Percentiles rank a stretch among this genome's conserved stretches.
These are phyloP conservation scores for Ettlia oleoabundans DNA, from an alignment of 139 green algal genomes.

Conservation along the genomic window DNA sequence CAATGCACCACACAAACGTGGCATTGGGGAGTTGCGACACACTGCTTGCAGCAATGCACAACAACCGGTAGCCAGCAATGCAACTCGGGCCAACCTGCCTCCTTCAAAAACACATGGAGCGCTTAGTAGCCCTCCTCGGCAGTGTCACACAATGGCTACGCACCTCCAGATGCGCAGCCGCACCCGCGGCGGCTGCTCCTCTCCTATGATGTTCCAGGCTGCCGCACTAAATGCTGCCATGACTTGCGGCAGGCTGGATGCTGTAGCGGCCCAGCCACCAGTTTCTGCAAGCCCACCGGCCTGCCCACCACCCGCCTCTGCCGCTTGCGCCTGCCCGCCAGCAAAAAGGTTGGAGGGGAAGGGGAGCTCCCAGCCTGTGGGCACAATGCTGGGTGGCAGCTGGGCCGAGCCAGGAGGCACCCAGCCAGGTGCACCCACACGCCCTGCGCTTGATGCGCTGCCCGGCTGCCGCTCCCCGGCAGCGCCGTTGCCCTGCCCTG, in stretches of 20 bases:
- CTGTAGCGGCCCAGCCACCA: neutral
- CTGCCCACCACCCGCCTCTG: neutral
- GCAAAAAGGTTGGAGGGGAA: slow-evolving; percentile 37
- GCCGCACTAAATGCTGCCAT: slow-evolving; percentile 54
- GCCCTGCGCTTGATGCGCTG: neutral
- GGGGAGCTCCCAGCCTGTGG: slow-evolving; percentile 70
- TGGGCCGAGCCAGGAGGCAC: slow-evolving; percentile 27
- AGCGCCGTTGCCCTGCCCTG: neutral
- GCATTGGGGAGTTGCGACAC: no score
- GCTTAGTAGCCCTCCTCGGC: no score
- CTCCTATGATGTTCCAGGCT: slow-evolving; percentile 57
- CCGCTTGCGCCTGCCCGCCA: neutral
- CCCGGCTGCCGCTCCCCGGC: slow-evolving; percentile 32
- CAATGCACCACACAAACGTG: no score
- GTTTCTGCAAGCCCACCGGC: neutral
- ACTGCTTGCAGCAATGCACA: no score
- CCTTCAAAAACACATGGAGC: no score
- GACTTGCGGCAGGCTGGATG: slow-evolving; percentile 40
- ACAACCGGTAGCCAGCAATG: no score
- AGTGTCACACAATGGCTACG: no score
- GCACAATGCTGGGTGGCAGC: slow-evolving; percentile 62
- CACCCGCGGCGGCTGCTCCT: slow-evolving; percentile 78
- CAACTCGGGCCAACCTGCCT: no score
- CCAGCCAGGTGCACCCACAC: slow-evolving; percentile 10
- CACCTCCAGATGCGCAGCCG: slow-evolving; percentile 81